Base-by-base conservation (phyloP, 345 rosid species). In the Microthlaspi erraticum region DNA sequence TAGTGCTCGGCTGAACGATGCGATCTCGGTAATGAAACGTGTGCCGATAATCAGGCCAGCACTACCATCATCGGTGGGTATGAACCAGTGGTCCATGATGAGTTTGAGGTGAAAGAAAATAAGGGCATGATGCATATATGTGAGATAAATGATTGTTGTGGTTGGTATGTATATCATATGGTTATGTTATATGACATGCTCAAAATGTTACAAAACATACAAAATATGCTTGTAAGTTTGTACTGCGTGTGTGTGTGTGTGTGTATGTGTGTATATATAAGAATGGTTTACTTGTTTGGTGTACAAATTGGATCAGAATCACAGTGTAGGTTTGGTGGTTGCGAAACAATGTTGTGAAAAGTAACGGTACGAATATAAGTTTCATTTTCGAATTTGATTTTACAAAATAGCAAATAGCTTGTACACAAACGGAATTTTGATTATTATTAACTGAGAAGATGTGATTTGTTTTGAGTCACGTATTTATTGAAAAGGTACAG, bases 31-130 rank as follows among this genome's bases (percentile, higher is more conserved):
- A 48, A 91, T 83, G 81, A 85, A 82, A 78, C 85, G 96, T 38
- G 91, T 89, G 62, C 97, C 97, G 2, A 79, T 88, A 8, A 81
- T 82, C 26, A 81, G 96, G 26, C 96, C 99, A 43, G 68, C 91
- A 44, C 77, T 91, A 10, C 95, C 95, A 0, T 49, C 80, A 17
- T 74, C 84, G 13, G 64, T 86, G 39, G 90, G 85, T 33, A 77
- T 83, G 66, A 84, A 86, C 74, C 81, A 90, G 29, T 94, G 95
- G 97, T 90, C 98, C 46, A 87, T 83, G 78, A 80, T 89, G 95
- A 83, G 85, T 71, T 67, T 89, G 80, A 81, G 96, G 80, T 93
- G 57, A 81, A 62, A 23, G 23, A 29, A 32, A 54, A 0, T 12
- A 13, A 51, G 16, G 3, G 50, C 58, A 19, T 20, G 39, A 32